Percentiles rank a stretch among this genome's conserved stretches.
Evolutionary conservation across 1,139 yeast genomes (phyloP).

Genomic region (Kodamaea sp.): DNA sequence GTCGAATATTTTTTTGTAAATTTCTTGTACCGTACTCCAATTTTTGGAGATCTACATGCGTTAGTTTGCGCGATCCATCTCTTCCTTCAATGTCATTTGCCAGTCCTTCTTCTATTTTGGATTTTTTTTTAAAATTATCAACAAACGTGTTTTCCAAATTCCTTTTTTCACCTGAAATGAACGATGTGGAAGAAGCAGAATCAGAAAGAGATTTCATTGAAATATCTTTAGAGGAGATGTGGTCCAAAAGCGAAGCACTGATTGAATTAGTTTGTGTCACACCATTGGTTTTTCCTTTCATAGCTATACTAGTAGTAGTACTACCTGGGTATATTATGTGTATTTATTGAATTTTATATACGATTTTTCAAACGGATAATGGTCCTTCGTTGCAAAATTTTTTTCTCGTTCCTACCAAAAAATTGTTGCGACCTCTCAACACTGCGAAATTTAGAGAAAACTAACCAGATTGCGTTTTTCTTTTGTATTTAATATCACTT

Average conservation of each 20-base stretch:
- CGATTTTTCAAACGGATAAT: too few species aligned
- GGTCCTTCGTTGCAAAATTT: too few species aligned
- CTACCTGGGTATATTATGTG: not conserved
- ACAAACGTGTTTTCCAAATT: not conserved
- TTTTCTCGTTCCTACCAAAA: too few species aligned
- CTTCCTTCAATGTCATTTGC: not conserved
- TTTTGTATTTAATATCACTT: too few species aligned
- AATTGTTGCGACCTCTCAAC: too few species aligned
- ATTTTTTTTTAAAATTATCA: slow-evolving; percentile 3
- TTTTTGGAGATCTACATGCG: slow-evolving; percentile 38
- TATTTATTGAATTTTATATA: not conserved
- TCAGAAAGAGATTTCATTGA: too few species aligned
- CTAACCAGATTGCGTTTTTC: too few species aligned
- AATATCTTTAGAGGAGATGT: too few species aligned
- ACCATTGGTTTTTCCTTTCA: slow-evolving; percentile 8
- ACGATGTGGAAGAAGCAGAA: not conserved
- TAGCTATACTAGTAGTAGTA: not conserved
- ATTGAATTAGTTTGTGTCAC: slow-evolving; percentile 4
- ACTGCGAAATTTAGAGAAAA: too few species aligned
- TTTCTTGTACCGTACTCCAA: slow-evolving; percentile 40
- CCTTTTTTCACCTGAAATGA: not conserved
- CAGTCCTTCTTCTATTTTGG: too few species aligned
- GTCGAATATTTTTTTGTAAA: slow-evolving; percentile 50
- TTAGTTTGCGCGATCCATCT: slow-evolving; percentile 14
- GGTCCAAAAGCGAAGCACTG: too few species aligned